Conservation (phyloP, 768 basidiomycete genomes). For the Leucosporidium scottii region DNA sequence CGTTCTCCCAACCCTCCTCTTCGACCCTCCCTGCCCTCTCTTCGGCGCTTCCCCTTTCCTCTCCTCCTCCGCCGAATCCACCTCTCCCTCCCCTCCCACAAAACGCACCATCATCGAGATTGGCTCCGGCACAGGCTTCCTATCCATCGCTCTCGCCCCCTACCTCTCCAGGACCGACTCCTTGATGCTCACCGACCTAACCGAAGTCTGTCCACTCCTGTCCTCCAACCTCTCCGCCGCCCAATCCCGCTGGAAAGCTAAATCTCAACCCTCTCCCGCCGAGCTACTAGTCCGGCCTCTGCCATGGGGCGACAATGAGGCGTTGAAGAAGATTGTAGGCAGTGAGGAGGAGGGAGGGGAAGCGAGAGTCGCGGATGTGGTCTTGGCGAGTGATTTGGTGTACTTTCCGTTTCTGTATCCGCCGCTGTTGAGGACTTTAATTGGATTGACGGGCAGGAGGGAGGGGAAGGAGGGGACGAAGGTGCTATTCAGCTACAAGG, state of each 20-base stretch:
- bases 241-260: slow-evolving; percentile 5
- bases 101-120: slow-evolving; percentile 55
- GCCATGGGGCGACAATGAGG: slow-evolving; percentile 58
- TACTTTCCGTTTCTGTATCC: slow-evolving; percentile 79
- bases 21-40: slow-evolving; percentile 17
- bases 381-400: slow-evolving; percentile 49
- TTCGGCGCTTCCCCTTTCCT: not conserved
- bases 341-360: slow-evolving; percentile 40
- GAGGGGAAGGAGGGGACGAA: slow-evolving; percentile 40
- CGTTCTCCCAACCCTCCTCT: slow-evolving; percentile 48
- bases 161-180: slow-evolving; percentile 42
- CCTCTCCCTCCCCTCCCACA: slow-evolving; percentile 35
- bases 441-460: slow-evolving; percentile 59
- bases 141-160: slow-evolving; percentile 50
- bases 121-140: slow-evolving; percentile 68
- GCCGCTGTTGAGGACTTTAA: slow-evolving; percentile 64
- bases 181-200: slow-evolving; percentile 60
- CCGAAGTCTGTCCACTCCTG: slow-evolving; percentile 58
- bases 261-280: not conserved
- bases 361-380: not conserved
- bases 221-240: slow-evolving; percentile 42
- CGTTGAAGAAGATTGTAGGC: slow-evolving; percentile 46
- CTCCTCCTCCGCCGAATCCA: too few relatives aligned
- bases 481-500: slow-evolving; percentile 16
- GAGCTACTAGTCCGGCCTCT: slow-evolving; percentile 53